Base-by-base conservation (phyloP, 768 basidiomycete species). In the Boletus reticuloceps region DNA sequence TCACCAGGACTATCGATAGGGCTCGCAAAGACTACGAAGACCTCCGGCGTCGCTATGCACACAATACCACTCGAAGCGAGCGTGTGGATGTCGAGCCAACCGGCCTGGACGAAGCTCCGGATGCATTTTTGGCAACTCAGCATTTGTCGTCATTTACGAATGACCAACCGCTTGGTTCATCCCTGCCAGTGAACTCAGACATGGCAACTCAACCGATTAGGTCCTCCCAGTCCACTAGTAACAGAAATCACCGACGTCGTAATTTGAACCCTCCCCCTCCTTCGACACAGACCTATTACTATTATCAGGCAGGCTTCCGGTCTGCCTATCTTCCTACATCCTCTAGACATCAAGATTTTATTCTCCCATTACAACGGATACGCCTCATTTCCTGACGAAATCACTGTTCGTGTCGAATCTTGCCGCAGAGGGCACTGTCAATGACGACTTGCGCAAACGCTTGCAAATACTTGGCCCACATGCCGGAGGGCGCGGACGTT, bases 281-380 rank as follows among this genome's bases (percentile, higher is more conserved):
- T 17, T 89, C 90, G 17, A 89, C 90, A 16, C 88, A 91, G 11
- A 88, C 92, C 10, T 99, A 96, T 74, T 94, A 89, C 68, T 99
- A 89, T 72, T 99, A 98, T 70, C 97, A 98, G 70, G 89, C 94
- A n/a, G 17, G 85, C 92, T 1, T 90, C 91, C 2, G 97, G 97
- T 13, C 78, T 90, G 53, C 89, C 93, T 11, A 80, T 97, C 61
- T 99, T 91, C 77, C 83, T 99, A 12, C 94, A 97, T 65, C 96
- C 96, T 4, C 81, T 99, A 31, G 96, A 99, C 69, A 98, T 97
- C 72, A 89, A 86, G 72, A 93, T 97, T 57, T 79, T 99, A 25
- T 77, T 94, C 41, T 82, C 91, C 13, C 88, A 95, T 68, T 98
- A 86, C 72, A 79, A 79, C 64, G 79, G 78, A 58, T 98, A 98